A percentile compares a stretch with the other conserved stretches of the same genome.
These are phyloP conservation scores for Thymus quinquecostatus DNA, from an alignment of 257 asterid genomes.

Conservation along the genomic window DNA sequence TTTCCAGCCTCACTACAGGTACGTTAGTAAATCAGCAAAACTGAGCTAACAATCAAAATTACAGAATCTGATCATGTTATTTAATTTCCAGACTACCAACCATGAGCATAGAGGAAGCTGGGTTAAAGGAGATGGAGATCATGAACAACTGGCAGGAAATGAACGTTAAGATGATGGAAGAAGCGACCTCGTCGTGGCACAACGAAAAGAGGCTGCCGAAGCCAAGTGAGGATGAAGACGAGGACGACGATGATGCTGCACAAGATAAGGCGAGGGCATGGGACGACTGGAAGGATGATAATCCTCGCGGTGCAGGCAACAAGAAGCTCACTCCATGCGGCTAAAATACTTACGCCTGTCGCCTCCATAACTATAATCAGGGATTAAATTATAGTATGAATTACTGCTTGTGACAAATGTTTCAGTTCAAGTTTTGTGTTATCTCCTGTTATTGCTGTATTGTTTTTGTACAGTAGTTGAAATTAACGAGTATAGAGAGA, in stretches of 20 bases:
- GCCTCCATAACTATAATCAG: background rate
- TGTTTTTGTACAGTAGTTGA: conserved; percentile 30
- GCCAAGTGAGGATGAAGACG: conserved; percentile 67
- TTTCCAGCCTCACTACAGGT: conserved; percentile 95
- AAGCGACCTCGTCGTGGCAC: conserved; percentile 92
- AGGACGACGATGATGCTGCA: conserved; percentile 84
- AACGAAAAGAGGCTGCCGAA: conserved; percentile 49
- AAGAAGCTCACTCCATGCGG: conserved; percentile 98
- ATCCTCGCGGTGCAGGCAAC: conserved; percentile 97
- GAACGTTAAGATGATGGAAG: conserved; percentile 74
- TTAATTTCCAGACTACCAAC: conserved; percentile 69
- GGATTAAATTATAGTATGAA: background rate
- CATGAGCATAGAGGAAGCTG: conserved; percentile 99
- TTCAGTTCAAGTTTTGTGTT: conserved; percentile 2
- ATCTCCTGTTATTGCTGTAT: conserved; percentile 15
- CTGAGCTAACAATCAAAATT: background rate
- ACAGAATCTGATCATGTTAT: background rate
- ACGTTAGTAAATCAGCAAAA: conserved; percentile 1
- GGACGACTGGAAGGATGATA: conserved; percentile 99
- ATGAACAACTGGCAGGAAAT: conserved; percentile 95
- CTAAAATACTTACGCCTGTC: conserved; percentile 30
- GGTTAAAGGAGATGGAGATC: conserved; percentile 92
- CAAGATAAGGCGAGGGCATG: conserved; percentile 91
- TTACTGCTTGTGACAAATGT: background rate
- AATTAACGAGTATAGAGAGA: conserved; percentile 13